These are phyloP conservation scores for Extremus antarcticus DNA, from an alignment of 495 filamentous ascomycete species.

Conservation along the genomic window DNA sequence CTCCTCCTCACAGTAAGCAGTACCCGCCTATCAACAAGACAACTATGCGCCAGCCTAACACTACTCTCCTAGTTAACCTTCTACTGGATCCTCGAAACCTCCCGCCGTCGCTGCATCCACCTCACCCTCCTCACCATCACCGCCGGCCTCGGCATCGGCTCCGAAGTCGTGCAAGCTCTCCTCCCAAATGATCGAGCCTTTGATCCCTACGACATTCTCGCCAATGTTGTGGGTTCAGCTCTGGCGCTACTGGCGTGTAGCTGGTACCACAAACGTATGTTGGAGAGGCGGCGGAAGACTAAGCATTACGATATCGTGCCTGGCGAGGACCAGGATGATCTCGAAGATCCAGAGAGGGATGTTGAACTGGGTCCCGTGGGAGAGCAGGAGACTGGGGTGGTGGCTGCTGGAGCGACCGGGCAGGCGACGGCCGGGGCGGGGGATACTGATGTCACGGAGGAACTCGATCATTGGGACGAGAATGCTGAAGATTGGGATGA, in stretches of 20 bases:
- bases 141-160: constrained; percentile 61
- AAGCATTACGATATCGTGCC: constrained; percentile 58
- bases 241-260: constrained; percentile 60
- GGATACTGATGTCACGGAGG: constrained; percentile 14
- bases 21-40: background rate
- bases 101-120: constrained; percentile 70
- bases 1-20: constrained; percentile 59
- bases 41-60: background rate
- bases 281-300: constrained; percentile 71
- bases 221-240: constrained; percentile 74
- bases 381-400: constrained; percentile 22
- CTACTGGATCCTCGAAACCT: constrained; percentile 95
- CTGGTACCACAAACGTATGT: constrained; percentile 92
- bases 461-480: constrained; percentile 26
- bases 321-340: constrained; percentile 39
- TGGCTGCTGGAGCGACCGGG: constrained; percentile 17
- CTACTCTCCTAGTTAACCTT: constrained; percentile 47
- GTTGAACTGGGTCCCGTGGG: constrained; percentile 30
- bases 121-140: constrained; percentile 76
- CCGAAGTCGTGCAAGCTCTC: constrained; percentile 72
- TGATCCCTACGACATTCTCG: constrained; percentile 74
- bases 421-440: constrained; percentile 28
- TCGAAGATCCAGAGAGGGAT: constrained; percentile 34
- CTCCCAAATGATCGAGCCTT: constrained; percentile 72
- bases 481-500: constrained; percentile 22